Evolutionary conservation across 73 alveolate genomes (phyloP), one percentile per base, ranked within the genome.

Genomic region (Paramecium sexaurelia): DNA sequence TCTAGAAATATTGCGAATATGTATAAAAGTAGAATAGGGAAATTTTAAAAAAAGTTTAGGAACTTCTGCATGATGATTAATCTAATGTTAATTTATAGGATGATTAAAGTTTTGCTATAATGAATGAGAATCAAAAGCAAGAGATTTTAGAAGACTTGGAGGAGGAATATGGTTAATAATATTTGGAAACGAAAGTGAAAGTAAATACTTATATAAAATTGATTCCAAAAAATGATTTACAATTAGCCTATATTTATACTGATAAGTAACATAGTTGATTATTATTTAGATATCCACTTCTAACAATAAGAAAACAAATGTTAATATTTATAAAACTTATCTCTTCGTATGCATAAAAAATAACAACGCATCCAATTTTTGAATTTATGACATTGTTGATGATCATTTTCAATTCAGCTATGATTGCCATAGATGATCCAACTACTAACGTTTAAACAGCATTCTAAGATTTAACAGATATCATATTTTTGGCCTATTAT

Each of bases 391-490:
- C 94, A 33, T 36, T 95, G 27, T 6, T 91, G 4, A 92, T 95
- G 20, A 95, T 95, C 73, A 55, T 95, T n/a, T 56, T 93, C n/a
- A 95, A 95, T 67, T 83, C 94, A 20, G 82, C 92, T 3, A 78
- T 86, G 69, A 57, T 95, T 11, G 95, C 96, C 29, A 26, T 95
- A 1, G 97, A 94, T 35, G 96, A 95, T 66, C 94, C 97, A 69
- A 45, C 92, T 40, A 57, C 88, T 29, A 41, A 39, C 66, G 91
- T 55, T 5, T 32, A 71, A 26, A 55, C 88, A n/a, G 20, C 67
- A 22, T 67, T 69, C 43, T 55, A 36, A 36, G 91, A 92, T 67
- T 32, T 39, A 45, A 66, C 91, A 26, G 97, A 94, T 55, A 55
- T 55, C 5, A 9, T 92, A 20, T 94, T 86, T 57, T 75, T 85